Evolutionary conservation across 108 stramenopile genomes (phyloP), one percentile per base, ranked within the genome.

Genomic region (Nitzschia sp.): DNA sequence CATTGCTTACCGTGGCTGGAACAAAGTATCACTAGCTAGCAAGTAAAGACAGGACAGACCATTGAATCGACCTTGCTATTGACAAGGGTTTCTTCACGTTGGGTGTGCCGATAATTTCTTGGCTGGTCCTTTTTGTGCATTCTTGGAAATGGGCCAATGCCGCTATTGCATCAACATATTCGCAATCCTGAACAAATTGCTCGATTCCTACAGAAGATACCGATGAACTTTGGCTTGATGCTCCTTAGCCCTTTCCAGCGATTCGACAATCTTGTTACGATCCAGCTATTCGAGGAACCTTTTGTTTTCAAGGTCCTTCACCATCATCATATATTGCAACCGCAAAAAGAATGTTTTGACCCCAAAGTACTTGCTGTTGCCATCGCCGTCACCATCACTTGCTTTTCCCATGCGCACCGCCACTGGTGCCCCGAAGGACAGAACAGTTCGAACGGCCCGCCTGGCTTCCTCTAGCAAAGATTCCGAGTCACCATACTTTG

Each of bases 271-370:
- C 62, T 95, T 90, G 17, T 77, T 70, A 49, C 80, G 72, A 30
- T 78, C 82, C 51, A 95, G 60, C 93, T 90, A 95, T 32, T 75
- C 93, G 77, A 81, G 86, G 66, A 90, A 86, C 23, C 79, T 54
- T 19, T 54, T 66, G 18, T 62, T 71, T 31, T 71, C 63, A 46
- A 74, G 32, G 6, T 45, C 46, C 34, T 69, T 55, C 54, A 11
- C 90, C 90, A 17, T 77, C 76, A 59, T 85, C 87, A 49, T 80
- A n/a, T n/a, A 76, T 64, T 92, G 88, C 24, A 91, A 77, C 29
- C 80, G 81, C 75, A 90, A 77, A 57, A 82, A 90, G 46, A 92
- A 92, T 9, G 84, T 89, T 70, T 92, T 95, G 68, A 79, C 85
- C 4, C 93, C 93, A 62, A 70, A 94, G 21, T 30, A 60, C 17